Evolutionary conservation across 2,329 filamentous ascomycete genomes (phyloP).

Genomic region (Escovopsis sp.): DNA sequence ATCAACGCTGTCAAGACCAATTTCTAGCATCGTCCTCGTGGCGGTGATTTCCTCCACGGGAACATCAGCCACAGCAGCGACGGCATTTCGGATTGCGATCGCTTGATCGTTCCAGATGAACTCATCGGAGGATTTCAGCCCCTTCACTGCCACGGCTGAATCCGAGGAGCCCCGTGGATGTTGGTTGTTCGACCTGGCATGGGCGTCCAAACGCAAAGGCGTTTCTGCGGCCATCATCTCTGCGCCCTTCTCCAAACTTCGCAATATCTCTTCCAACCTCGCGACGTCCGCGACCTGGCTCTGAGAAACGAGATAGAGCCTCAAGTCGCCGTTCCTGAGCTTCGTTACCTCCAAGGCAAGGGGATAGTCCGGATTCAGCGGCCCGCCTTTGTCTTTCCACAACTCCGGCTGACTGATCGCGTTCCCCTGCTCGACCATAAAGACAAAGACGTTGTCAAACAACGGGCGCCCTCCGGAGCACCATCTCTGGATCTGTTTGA

Average conservation of each 20-base stretch:
- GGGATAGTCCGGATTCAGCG: slow-evolving; percentile 50
- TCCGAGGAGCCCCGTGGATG: too few species aligned
- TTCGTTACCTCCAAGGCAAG: slow-evolving; percentile 62
- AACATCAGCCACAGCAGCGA: slow-evolving; percentile 47
- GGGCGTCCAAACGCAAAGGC: background rate
- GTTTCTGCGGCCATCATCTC: slow-evolving; percentile 5
- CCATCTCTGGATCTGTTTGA: slow-evolving; percentile 74
- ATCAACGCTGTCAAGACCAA: slow-evolving; percentile 87
- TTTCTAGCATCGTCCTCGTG: slow-evolving; percentile 55
- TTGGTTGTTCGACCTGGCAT: background rate
- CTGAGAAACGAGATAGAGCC: slow-evolving; percentile 46
- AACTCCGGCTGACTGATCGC: slow-evolving; percentile 18
- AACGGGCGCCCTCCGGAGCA: slow-evolving; percentile 43
- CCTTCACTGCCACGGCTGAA: too few species aligned
- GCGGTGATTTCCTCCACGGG: slow-evolving; percentile 36
- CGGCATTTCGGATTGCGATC: slow-evolving; percentile 38
- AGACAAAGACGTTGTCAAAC: slow-evolving; percentile 75
- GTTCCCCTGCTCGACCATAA: slow-evolving; percentile 40
- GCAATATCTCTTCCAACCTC: slow-evolving; percentile 22
- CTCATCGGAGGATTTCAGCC: too few species aligned
- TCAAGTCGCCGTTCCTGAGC: slow-evolving; percentile 29
- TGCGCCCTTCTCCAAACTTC: slow-evolving; percentile 20
- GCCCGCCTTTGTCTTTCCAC: slow-evolving; percentile 40
- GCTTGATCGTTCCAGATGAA: slow-evolving; percentile 49
- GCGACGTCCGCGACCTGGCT: slow-evolving; percentile 18